These are phyloP conservation scores for Penicillium concentricum DNA, from an alignment of 2,329 filamentous ascomycete species.

Conservation along the genomic window DNA sequence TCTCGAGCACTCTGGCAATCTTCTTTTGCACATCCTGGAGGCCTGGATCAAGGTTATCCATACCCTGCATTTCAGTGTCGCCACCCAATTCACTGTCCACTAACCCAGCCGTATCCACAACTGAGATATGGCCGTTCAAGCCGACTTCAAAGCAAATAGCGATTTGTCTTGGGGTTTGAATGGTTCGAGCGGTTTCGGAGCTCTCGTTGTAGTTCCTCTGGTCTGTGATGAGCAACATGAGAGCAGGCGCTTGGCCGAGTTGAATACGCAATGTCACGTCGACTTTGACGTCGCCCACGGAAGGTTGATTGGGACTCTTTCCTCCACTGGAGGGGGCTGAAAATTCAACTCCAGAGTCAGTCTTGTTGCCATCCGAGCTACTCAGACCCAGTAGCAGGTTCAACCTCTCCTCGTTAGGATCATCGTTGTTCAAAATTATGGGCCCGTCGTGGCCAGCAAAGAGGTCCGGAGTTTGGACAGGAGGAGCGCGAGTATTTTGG, in stretches of 20 bases:
- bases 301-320: background rate
- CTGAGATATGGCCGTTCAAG: conserved; percentile 41
- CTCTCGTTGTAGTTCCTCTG: conserved; percentile 13
- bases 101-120: conserved; percentile 40
- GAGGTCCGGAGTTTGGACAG: conserved; percentile 9
- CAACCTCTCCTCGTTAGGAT: conserved; percentile 53
- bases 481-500: background rate
- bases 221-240: conserved; percentile 39
- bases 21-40: conserved; percentile 32
- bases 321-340: conserved; percentile 1
- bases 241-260: conserved; percentile 38
- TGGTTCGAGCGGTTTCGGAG: conserved; percentile 8
- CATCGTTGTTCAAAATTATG: conserved; percentile 42
- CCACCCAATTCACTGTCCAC: conserved; percentile 19
- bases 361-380: background rate
- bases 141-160: conserved; percentile 42
- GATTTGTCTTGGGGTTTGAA: conserved; percentile 18
- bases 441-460: conserved; percentile 18
- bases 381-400: conserved; percentile 48
- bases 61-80: conserved; percentile 21
- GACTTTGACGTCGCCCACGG: conserved; percentile 32
- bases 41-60: conserved; percentile 13
- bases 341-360: background rate
- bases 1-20: conserved; percentile 41
- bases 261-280: conserved; percentile 42